Evolutionary conservation across 768 basidiomycete species (phyloP).

Genomic region (Tulasnella sp.): DNA sequence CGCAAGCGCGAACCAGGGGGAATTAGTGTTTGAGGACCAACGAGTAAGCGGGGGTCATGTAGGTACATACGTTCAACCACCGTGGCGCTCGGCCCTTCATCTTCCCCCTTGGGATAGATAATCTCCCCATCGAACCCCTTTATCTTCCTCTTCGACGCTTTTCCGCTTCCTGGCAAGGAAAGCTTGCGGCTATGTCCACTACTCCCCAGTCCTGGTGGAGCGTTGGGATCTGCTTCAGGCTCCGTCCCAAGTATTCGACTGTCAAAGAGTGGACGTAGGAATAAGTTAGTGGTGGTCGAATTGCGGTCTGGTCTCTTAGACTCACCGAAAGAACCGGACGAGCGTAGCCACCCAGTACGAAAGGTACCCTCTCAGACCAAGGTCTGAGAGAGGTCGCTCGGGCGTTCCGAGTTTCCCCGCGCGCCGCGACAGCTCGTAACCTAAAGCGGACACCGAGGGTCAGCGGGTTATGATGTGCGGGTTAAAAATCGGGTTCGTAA

Average conservation of each 20-base stretch:
- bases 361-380: slow-evolving; percentile 88
- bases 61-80: slow-evolving; percentile 49
- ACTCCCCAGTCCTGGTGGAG: not conserved
- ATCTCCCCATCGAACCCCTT: slow-evolving; percentile 37
- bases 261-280: slow-evolving; percentile 12
- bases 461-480: not conserved
- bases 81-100: slow-evolving; percentile 42
- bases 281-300: not conserved
- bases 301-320: slow-evolving; percentile 38
- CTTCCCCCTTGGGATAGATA: slow-evolving; percentile 41
- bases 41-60: slow-evolving; percentile 42
- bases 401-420: slow-evolving; percentile 85
- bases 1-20: too few relatives aligned
- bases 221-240: slow-evolving; percentile 20
- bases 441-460: slow-evolving; percentile 48
- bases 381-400: slow-evolving; percentile 91
- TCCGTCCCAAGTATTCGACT: slow-evolving; percentile 23
- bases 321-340: slow-evolving; percentile 76
- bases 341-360: slow-evolving; percentile 83
- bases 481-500: slow-evolving; percentile 50
- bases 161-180: slow-evolving; percentile 47
- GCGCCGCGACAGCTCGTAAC: slow-evolving; percentile 88
- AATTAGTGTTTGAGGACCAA: slow-evolving; percentile 42
- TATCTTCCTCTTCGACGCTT: slow-evolving; percentile 32
- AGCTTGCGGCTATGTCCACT: slow-evolving; percentile 52